Evolutionary conservation across 164 flowering plant species (phyloP).

Genomic region (Kingdonia uniflora): DNA sequence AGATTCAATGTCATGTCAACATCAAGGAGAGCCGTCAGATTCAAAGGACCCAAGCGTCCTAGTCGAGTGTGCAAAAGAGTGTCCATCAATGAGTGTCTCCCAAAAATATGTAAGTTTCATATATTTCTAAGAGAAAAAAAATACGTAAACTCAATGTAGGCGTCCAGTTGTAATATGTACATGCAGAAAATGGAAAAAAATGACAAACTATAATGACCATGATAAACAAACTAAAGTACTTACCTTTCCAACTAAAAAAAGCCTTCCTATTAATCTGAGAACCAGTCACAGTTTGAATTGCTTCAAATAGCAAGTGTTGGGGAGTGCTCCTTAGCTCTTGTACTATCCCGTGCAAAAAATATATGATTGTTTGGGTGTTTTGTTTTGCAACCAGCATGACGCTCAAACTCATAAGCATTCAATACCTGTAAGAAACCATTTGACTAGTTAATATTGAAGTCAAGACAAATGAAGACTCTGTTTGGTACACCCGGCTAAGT

Average conservation of each 20-base stretch:
- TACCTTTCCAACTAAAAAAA: constrained; percentile 71
- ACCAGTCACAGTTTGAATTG: constrained; percentile 21
- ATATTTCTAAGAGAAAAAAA: too few species aligned
- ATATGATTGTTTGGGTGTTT: constrained; percentile 28
- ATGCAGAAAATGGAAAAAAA: too few species aligned
- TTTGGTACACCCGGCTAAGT: not conserved
- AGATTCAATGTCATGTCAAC: too few species aligned
- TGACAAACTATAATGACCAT: too few species aligned
- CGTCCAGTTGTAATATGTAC: too few species aligned
- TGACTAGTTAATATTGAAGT: not conserved
- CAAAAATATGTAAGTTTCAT: too few species aligned
- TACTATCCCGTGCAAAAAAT: constrained; percentile 63
- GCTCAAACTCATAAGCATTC: constrained; percentile 75
- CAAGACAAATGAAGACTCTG: not conserved
- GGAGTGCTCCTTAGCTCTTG: constrained; percentile 75
- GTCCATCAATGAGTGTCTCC: too few species aligned
- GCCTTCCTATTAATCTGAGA: constrained; percentile 57
- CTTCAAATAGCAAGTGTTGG: constrained; percentile 48
- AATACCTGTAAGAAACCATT: constrained; percentile 30
- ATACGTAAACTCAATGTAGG: too few species aligned
- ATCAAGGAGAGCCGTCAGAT: too few species aligned
- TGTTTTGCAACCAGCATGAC: constrained; percentile 68
- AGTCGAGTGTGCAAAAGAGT: too few species aligned
- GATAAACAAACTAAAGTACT: too few species aligned
- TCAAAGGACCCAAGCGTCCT: too few species aligned